These are phyloP conservation scores for Suillus decipiens DNA, from an alignment of 768 basidiomycete species.

Conservation along the genomic window DNA sequence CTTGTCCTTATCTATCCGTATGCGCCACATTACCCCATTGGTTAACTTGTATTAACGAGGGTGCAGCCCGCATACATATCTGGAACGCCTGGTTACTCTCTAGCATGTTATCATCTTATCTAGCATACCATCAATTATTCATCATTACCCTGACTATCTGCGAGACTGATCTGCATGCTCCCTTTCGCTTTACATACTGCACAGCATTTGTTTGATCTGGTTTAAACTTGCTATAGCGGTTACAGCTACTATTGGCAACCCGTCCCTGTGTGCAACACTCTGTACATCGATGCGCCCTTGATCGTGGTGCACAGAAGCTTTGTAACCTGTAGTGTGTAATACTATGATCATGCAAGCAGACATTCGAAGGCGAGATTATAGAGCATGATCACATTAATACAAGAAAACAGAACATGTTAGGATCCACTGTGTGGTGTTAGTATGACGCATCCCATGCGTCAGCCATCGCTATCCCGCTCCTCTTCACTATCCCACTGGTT, in stretches of 20 bases:
- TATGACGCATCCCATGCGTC: not conserved
- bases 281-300: not conserved
- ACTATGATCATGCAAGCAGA: not conserved
- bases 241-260: not conserved
- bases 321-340: not conserved
- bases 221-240: not conserved
- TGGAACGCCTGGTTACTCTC: slow-evolving; percentile 30
- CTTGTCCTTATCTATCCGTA: slow-evolving; percentile 26
- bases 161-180: not conserved
- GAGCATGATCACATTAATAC: slow-evolving; percentile 1
- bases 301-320: not conserved
- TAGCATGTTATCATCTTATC: slow-evolving; percentile 26
- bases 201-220: not conserved
- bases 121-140: slow-evolving; percentile 33
- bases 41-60: slow-evolving; percentile 13
- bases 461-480: slow-evolving; percentile 37
- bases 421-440: not conserved
- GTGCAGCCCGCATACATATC: slow-evolving; percentile 29
- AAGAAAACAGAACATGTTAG: not conserved
- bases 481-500: slow-evolving; percentile 51
- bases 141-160: slow-evolving; percentile 7
- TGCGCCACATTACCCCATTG: slow-evolving; percentile 5
- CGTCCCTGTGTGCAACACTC: not conserved
- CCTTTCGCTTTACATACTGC: not conserved
- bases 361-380: not conserved